Evolutionary conservation across 257 asterid species (phyloP).

Genomic region (Primulina tabacum): DNA sequence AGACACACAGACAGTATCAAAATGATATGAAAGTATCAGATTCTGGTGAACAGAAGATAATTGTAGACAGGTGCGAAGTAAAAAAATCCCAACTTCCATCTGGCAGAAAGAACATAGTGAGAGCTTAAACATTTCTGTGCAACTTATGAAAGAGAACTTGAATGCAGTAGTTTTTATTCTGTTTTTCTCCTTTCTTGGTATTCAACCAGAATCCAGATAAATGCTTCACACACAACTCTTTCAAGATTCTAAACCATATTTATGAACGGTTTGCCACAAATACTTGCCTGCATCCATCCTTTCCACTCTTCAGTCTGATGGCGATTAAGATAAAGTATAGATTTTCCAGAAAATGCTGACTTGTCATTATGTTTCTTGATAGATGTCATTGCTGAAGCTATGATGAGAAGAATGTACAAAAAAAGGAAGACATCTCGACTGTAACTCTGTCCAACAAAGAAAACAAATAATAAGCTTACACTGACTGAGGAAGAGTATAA

Average conservation of each 20-base stretch:
- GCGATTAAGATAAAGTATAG: constrained; percentile 81
- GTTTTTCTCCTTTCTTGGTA: background rate
- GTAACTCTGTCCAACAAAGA: constrained; percentile 71
- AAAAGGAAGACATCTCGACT: constrained; percentile 86
- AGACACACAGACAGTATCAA: background rate
- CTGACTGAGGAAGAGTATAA: background rate
- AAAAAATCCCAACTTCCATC: constrained; percentile 13
- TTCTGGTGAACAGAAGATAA: background rate
- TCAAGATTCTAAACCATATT: background rate
- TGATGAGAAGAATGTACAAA: constrained; percentile 72
- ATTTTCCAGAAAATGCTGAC: constrained; percentile 81
- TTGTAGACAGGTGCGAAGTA: background rate
- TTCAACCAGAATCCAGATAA: background rate
- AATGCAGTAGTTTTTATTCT: background rate
- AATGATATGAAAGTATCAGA: constrained; percentile 1
- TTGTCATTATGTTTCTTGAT: constrained; percentile 83
- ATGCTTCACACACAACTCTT: background rate
- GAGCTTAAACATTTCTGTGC: background rate
- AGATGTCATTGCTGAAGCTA: constrained; percentile 83
- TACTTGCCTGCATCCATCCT: constrained; percentile 96
- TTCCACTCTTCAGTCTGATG: constrained; percentile 98
- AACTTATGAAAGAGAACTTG: background rate
- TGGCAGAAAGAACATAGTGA: background rate
- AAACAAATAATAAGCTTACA: background rate
- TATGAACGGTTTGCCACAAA: constrained; percentile 5